Percentiles rank a stretch among this genome's conserved stretches.
These are phyloP conservation scores for Gossypium herbaceum DNA, from an alignment of 345 rosid species.

Conservation along the genomic window DNA sequence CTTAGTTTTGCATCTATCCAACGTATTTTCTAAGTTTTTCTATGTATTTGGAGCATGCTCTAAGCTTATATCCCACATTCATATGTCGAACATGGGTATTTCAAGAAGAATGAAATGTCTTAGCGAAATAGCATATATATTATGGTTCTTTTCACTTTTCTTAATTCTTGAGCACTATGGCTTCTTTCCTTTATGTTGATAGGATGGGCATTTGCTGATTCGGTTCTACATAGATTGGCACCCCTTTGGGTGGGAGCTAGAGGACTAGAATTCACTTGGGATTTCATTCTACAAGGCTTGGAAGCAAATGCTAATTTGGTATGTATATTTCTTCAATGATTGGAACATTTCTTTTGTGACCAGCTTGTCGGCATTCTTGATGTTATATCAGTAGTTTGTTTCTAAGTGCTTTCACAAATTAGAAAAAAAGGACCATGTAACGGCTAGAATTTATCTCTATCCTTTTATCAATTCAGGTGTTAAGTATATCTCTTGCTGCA, in stretches of 20 bases:
- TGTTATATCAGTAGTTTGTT: neutral
- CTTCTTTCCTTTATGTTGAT: constrained; percentile 21
- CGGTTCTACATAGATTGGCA: constrained; percentile 87
- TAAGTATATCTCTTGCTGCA: constrained; percentile 86
- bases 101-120: too few relatives aligned
- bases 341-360: neutral
- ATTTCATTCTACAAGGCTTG: constrained; percentile 79
- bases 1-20: too few relatives aligned
- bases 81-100: too few relatives aligned
- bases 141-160: neutral
- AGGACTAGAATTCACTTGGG: constrained; percentile 96
- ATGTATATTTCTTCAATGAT: constrained; percentile 1
- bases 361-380: neutral
- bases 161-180: neutral
- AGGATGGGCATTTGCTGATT: constrained; percentile 99
- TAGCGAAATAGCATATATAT: too few relatives aligned
- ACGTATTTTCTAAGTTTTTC: too few relatives aligned
- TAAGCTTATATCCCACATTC: too few relatives aligned
- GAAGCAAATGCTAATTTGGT: constrained; percentile 98
- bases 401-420: neutral
- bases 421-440: too few relatives aligned
- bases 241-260: constrained; percentile 96
- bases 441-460: neutral
- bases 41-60: too few relatives aligned
- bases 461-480: constrained; percentile 48